Base-by-base conservation (phyloP, 106 monocot species). In the Apostasia ramifera region DNA sequence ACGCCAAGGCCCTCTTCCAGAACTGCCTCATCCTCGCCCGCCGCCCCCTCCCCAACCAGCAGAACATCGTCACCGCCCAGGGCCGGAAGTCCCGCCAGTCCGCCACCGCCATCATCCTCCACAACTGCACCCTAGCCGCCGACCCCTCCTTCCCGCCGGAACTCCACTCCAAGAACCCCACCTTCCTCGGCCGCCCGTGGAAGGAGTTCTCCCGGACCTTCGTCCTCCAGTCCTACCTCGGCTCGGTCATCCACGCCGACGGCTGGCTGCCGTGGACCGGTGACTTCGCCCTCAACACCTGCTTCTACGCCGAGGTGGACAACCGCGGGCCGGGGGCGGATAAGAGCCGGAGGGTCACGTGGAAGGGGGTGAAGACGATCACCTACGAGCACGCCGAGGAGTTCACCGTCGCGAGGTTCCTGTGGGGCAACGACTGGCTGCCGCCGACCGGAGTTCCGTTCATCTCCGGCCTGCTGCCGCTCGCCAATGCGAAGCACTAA, bases 181-280 rank as follows among this genome's bases (percentile, higher is more conserved):
- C 77, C 4, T 88, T 67, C 71, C 63, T 85, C 8, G 85, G 80
- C 11, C 56, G 85, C 45, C 85, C 85, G 7, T 85, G 85, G 85
- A 89, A 85, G 82, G 70, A 70, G 52, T 85, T 68, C 82, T 89
- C 88, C 2, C 66, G 88, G 62, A 85, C 88, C 0, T 4, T 89
- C 4, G 53, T 85, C 55, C 49, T 89, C 59, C 88, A 89, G 66
- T 72, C 79, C 1, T 40, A 79, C 48, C 70, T 89, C 11, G 82
- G 72, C 42, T 84, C 74, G 45, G 56, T 89, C 2, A 82, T 89
- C 59, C 5, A 57, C 55, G 72, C 79, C 2, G 43, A 77, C 15
- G 88, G 88, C 0, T 89, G 88, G 88, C 53, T 82, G 57, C 88
- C 84, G 1, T 89, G 88, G 88, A 1, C 5, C 8, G 84, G 84